Base-by-base conservation (phyloP, 106 monocot species). In the Ottelia alismoides region DNA sequence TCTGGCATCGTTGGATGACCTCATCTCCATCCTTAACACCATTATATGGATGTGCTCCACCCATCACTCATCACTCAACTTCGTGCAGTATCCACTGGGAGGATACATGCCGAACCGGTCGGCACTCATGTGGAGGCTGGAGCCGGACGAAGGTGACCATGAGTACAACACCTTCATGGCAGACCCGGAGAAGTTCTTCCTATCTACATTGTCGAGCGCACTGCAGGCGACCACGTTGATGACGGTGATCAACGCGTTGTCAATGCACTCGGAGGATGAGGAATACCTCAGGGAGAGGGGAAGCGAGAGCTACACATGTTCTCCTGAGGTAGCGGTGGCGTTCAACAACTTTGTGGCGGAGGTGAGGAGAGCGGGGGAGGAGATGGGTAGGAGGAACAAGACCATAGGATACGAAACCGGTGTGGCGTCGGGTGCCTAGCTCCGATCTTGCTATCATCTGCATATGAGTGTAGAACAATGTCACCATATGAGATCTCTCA, bases 71-170 rank as follows among this genome's bases (percentile, higher is more conserved):
- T 84, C 96, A 17, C 78, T 96, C 46, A 96, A 89, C 68, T 96
- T 96, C 49, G 96, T 72, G 12, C 96, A 96, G 61, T 96, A 96
- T 62, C 96, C 96, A 16, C 69, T 89, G 1, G 96, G 96, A 11
- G 96, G 88, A 4, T 96, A 96, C 83, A 53, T 96, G 31, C 96
- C 96, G 17, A 84, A 74, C 76, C 78, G 96, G 22, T 88, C 96
- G 16, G 84, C 96, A 12, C 32, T 96, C 27, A 78, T 89, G 58
- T 81, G 96, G 18, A 53, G 96, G 23, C 78, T 89, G 12, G 21
- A 89, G 26, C 96, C 96, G 20, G 64, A 54, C 12, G 64, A 60
- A 45, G 68, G 66, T 2, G 85, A 96, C 49, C 89, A 88, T 1
- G 96, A 96, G 53, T 85, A 74, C 67, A 54, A 59, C 11, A 54